phyloP scores from a whole-genome alignment of 306 rosid genomes.

The Cicer yamashitae region DNA sequence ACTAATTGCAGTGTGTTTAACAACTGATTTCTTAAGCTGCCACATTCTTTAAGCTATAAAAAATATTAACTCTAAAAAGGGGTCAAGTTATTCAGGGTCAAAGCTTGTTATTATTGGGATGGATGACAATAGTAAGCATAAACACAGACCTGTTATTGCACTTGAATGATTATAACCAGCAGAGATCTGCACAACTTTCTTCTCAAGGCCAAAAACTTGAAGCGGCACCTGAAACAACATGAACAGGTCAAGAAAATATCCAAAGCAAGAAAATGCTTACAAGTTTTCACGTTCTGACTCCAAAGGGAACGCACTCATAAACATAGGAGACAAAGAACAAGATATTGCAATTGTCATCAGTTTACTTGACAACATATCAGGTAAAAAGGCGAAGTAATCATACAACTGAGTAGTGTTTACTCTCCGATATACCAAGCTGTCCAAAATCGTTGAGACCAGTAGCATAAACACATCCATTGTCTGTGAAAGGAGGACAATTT shows the following conservation, averaged over 20 bases:
- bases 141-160: slow-evolving; percentile 78
- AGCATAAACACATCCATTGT: slow-evolving; percentile 74
- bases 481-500: slow-evolving; percentile 63
- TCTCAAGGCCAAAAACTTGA: slow-evolving; percentile 67
- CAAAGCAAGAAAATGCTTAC: slow-evolving; percentile 2
- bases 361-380: slow-evolving; percentile 16
- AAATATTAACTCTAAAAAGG: neutral
- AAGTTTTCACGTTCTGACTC: neutral
- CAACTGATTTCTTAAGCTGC: slow-evolving; percentile 8
- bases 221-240: slow-evolving; percentile 68
- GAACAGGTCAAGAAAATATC: slow-evolving; percentile 35
- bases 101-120: slow-evolving; percentile 24
- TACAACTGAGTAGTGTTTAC: slow-evolving; percentile 59
- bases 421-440: slow-evolving; percentile 76
- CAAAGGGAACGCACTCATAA: slow-evolving; percentile 9
- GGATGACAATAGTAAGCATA: slow-evolving; percentile 3
- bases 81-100: neutral
- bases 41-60: slow-evolving; percentile 7
- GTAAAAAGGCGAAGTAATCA: slow-evolving; percentile 41
- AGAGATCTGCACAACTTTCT: slow-evolving; percentile 69
- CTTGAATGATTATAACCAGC: slow-evolving; percentile 92
- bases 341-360: neutral
- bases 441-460: slow-evolving; percentile 94
- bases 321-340: slow-evolving; percentile 18
- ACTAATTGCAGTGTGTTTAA: slow-evolving; percentile 12